phyloP scores from a whole-genome alignment of 176 grass and related monocot species.

The Aegilops sharonensis region DNA sequence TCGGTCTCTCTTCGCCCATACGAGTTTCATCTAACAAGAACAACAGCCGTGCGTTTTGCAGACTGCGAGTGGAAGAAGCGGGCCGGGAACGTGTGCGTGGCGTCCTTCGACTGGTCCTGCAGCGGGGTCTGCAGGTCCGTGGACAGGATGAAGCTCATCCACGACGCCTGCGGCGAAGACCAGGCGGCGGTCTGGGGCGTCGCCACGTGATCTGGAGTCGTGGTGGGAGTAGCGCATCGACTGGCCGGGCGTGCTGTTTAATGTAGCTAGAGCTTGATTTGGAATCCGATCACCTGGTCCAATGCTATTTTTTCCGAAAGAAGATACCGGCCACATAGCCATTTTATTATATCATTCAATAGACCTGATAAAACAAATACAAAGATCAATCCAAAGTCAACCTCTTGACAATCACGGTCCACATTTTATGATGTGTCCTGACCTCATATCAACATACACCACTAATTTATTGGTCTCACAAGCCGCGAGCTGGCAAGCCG shows the following conservation, averaged over 20 bases:
- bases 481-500: too few species aligned
- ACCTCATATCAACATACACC: too few species aligned
- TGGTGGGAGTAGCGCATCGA: neutral
- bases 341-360: too few species aligned
- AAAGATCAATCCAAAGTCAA: too few species aligned
- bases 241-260: neutral
- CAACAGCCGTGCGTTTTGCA: neutral
- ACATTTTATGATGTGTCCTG: too few species aligned
- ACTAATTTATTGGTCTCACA: too few species aligned
- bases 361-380: too few species aligned
- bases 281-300: neutral
- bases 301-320: neutral
- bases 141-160: constrained; percentile 76
- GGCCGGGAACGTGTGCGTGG: constrained; percentile 69
- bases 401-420: too few species aligned
- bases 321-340: too few species aligned
- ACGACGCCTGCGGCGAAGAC: constrained; percentile 69
- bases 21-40: neutral
- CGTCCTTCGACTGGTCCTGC: constrained; percentile 87
- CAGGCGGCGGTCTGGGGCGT: constrained; percentile 59
- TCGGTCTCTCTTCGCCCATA: neutral
- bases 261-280: neutral
- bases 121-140: constrained; percentile 78
- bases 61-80: constrained; percentile 88
- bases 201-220: constrained; percentile 23